phyloP scores from a whole-genome alignment of 2,329 filamentous ascomycete genomes.

The Thermoascus crustaceus region DNA sequence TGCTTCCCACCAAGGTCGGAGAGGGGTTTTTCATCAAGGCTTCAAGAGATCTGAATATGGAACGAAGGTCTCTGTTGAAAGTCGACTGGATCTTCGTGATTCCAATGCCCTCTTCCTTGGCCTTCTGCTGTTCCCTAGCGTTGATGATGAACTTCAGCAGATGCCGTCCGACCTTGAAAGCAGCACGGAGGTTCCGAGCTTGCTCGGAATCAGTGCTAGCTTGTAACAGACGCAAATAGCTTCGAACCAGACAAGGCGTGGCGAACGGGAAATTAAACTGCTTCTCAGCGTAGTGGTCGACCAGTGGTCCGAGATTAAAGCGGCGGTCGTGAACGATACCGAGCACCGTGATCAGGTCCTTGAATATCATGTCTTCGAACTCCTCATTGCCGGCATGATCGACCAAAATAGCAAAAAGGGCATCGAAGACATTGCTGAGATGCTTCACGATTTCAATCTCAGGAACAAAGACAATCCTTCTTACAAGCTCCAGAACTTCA shows the following conservation, averaged over 20 bases:
- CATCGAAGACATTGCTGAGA: conserved; percentile 78
- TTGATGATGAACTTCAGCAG: conserved; percentile 93
- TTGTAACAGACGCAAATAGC: conserved; percentile 73
- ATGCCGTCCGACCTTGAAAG: conserved; percentile 89
- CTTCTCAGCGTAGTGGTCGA: conserved; percentile 82
- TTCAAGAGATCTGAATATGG: conserved; percentile 84
- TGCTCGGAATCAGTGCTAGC: conserved; percentile 76
- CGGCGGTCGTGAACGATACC: conserved; percentile 90
- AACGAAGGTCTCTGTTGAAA: conserved; percentile 75
- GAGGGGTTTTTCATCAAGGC: conserved; percentile 80
- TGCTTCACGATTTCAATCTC: conserved; percentile 98
- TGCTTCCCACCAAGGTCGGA: conserved; percentile 81
- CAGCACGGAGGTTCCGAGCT: conserved; percentile 75
- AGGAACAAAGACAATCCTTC: conserved; percentile 82
- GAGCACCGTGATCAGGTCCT: conserved; percentile 77
- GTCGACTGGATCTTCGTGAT: conserved; percentile 63
- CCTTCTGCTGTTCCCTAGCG: conserved; percentile 73
- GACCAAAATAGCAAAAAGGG: conserved; percentile 82
- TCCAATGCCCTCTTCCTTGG: conserved; percentile 80
- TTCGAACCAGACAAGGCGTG: conserved; percentile 77
- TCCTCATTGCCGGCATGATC: conserved; percentile 87
- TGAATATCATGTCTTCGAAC: conserved; percentile 88
- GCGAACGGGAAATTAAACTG: conserved; percentile 91
- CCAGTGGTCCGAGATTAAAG: conserved; percentile 82
- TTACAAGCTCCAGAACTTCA: conserved; percentile 65